These are phyloP conservation scores for Penicillium sumatraense DNA, from an alignment of 2,329 filamentous ascomycete genomes.

Conservation along the genomic window DNA sequence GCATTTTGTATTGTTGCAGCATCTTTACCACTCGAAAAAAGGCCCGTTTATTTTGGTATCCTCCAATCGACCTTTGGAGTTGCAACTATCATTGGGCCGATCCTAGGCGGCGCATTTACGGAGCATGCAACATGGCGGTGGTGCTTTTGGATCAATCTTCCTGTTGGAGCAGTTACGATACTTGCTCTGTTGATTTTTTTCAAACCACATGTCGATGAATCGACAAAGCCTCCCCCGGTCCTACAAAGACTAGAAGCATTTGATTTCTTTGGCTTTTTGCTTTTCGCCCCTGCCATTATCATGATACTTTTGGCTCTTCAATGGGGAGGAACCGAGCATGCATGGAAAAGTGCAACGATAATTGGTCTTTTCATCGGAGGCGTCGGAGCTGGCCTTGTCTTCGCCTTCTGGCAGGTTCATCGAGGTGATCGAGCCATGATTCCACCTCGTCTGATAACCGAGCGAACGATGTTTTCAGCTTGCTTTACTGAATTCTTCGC, in stretches of 20 bases:
- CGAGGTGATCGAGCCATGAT: not conserved
- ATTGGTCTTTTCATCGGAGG: slow-evolving; percentile 27
- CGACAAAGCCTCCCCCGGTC: slow-evolving; percentile 37
- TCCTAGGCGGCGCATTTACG: slow-evolving; percentile 51
- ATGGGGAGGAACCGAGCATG: slow-evolving; percentile 26
- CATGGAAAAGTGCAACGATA: slow-evolving; percentile 26
- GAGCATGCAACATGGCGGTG: slow-evolving; percentile 43
- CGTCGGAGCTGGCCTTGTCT: slow-evolving; percentile 44
- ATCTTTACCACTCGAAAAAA: slow-evolving; percentile 57
- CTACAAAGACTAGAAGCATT: slow-evolving; percentile 29
- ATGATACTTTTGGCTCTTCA: slow-evolving; percentile 28
- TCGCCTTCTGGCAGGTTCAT: slow-evolving; percentile 57
- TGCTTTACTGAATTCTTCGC: slow-evolving; percentile 7
- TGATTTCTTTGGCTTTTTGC: slow-evolving; percentile 39
- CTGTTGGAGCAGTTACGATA: slow-evolving; percentile 46
- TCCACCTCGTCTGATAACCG: not conserved
- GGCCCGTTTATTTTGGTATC: slow-evolving; percentile 49
- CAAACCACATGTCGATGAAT: slow-evolving; percentile 42
- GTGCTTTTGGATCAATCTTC: slow-evolving; percentile 53
- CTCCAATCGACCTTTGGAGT: slow-evolving; percentile 63
- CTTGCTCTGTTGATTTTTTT: slow-evolving; percentile 55
- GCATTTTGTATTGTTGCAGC: slow-evolving; percentile 31
- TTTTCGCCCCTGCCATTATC: slow-evolving; percentile 32
- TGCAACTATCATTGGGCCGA: slow-evolving; percentile 48
- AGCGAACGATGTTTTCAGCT: slow-evolving; percentile 8